phyloP scores from a whole-genome alignment of 169 alveolate species.

The Eimeria mitis region DNA sequence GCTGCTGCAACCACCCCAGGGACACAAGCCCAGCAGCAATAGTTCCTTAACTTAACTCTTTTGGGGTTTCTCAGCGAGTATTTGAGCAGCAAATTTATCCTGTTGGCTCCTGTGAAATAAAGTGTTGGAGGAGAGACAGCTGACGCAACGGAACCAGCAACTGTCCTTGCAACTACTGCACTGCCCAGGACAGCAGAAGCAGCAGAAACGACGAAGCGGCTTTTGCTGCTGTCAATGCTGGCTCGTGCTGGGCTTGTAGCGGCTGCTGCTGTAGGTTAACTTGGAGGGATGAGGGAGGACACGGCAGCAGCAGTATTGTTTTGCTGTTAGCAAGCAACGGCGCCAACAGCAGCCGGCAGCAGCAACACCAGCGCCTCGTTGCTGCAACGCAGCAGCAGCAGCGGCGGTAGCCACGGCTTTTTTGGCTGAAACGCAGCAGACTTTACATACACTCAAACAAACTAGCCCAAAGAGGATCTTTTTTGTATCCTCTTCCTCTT shows the following conservation, averaged over 20 bases:
- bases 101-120: conserved; percentile 6
- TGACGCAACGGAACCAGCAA: conserved; percentile 29
- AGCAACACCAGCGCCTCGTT: conserved; percentile 78
- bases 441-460: conserved; percentile 56
- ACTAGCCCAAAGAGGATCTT: conserved; percentile 65
- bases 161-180: conserved; percentile 72
- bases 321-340: conserved; percentile 29
- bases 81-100: conserved; percentile 18
- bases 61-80: conserved; percentile 25
- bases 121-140: conserved; percentile 13
- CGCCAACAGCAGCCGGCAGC: conserved; percentile 73
- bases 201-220: conserved; percentile 45
- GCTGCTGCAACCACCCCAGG: conserved; percentile 56
- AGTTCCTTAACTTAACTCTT: neutral
- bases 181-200: conserved; percentile 49
- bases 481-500: conserved; percentile 18
- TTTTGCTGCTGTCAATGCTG: conserved; percentile 8
- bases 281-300: conserved; percentile 27
- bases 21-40: conserved; percentile 21
- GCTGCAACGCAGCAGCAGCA: conserved; percentile 75
- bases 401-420: conserved; percentile 68
- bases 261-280: conserved; percentile 17
- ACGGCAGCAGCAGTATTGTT: conserved; percentile 38
- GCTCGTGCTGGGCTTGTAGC: conserved; percentile 62
- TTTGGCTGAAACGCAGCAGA: conserved; percentile 75